Percentiles rank a stretch among this genome's conserved stretches.
These are phyloP conservation scores for Quercus agrifolia DNA, from an alignment of 306 rosid species.

Conservation along the genomic window DNA sequence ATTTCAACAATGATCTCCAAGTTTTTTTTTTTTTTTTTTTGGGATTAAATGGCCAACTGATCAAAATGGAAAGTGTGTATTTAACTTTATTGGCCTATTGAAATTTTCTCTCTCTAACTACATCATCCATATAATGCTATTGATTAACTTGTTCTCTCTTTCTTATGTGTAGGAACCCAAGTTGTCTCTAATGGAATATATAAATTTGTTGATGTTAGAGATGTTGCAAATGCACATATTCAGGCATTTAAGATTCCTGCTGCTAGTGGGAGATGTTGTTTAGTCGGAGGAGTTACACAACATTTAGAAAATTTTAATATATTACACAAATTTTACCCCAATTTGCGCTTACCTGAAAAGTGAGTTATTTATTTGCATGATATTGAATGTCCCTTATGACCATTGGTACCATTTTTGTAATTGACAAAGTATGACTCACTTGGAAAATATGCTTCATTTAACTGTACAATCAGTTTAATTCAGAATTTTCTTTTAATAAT, in stretches of 20 bases:
- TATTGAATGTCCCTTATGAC: not conserved
- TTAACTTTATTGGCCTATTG: not conserved
- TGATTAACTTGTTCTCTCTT: not conserved
- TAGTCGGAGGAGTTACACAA: conserved; percentile 55
- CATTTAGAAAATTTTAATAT: conserved; percentile 40
- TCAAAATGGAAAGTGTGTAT: not conserved
- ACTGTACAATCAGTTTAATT: too few species aligned
- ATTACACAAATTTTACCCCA: conserved; percentile 53
- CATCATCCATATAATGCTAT: not conserved
- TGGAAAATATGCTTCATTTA: too few species aligned
- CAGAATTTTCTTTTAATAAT: not conserved
- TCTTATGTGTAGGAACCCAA: conserved; percentile 43
- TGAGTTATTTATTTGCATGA: conserved; percentile 21
- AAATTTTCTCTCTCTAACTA: not conserved
- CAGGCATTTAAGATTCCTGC: conserved; percentile 73
- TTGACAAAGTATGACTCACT: not conserved
- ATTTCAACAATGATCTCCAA: not conserved
- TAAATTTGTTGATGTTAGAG: conserved; percentile 73
- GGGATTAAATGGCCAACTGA: not conserved
- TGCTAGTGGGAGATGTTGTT: conserved; percentile 65
- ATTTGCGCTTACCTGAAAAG: conserved; percentile 51
- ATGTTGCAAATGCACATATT: conserved; percentile 79
- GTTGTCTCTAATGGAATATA: conserved; percentile 38
- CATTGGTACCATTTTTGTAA: not conserved
- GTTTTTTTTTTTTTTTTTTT: too few species aligned